Evolutionary conservation across 208 protist species (phyloP), one percentile per base, ranked within the genome.

Genomic region (Trypanosoma platydactyli): DNA sequence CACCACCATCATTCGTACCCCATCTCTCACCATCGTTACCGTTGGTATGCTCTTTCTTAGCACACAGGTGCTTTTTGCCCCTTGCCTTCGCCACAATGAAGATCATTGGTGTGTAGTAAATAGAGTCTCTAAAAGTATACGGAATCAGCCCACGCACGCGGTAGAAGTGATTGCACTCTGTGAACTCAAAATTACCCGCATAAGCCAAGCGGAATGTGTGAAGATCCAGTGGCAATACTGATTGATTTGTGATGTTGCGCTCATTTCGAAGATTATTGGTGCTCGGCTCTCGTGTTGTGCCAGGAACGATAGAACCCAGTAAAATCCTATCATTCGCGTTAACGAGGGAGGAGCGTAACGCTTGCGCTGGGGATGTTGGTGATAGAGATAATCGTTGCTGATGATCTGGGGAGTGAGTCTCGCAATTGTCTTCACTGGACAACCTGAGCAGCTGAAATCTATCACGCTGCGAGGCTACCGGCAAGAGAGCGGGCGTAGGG

Each of bases 81-180:
- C 22, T 35, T 5, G 33, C 5, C 54, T 71, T 68, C 3, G 72
- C 75, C 55, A 91, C 53, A 55, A 76, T 69, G 9, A 94, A 67
- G 46, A 94, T 79, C 7, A 94, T 77, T 12, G 88, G 88, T 2
- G 88, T 89, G 67, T 88, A 89, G 60, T 94, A 94, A 48, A 81
- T 69, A 1, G 45, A 53, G n/a, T 66, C 73, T 9, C 73, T 74
- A 74, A 81, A 94, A 4, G 40, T 76, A 74, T 94, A 94, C 40
- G 84, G 84, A 30, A 94, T 61, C 11, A 89, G 61, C 24, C 88
- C 88, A 16, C 73, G 68, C 29, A 88, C 74, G 51, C 87, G 69
- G 58, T 84, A 82, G 55, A 76, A 64, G 38, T 85, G 70, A 56
- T 57, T 61, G 54, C 64, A 84, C 61, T 86, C 77, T 11, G 73